Base-by-base conservation (phyloP, 176 grass and related monocot genomes). In the Eragrostis nindensis region DNA sequence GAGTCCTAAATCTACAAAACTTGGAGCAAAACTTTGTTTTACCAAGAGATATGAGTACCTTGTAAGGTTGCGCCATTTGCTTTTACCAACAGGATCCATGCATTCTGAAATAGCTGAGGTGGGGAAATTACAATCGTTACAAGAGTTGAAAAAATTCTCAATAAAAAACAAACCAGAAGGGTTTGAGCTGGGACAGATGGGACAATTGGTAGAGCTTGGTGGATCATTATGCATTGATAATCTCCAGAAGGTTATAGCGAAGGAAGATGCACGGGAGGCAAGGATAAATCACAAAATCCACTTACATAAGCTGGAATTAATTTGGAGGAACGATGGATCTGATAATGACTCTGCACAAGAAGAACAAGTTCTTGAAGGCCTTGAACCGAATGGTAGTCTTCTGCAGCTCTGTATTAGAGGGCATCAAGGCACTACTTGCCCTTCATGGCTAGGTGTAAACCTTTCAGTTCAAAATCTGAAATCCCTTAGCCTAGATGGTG, bases 281-380 rank as follows among this genome's bases (percentile, higher is more conserved):
- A 77, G 77, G 17, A 7, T 77, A 3, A 0, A 19, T 0, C 0
- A 39, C 6, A 84, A 77, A 40, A 3, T 4, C 0, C 19, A 0
- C 15, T 14, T 82, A 8, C 13, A 1, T 0, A 3, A 62, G 0
- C 13, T 82, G 12, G 1, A 5, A 82, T 3, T 83, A 44, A 0
- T 0, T 2, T 83, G 81, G 81, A 6, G 21, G 18, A 7, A 0
- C 7, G 0, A 0, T 3, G 43, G 21, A 8, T 1, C 11, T 6
- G 45, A 38, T 47, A 15, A 0, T 1, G 0, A 70, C 0, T 6
- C 7, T 5, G 1, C 3, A 0, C 1, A 0, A 25, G 64, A 77
- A 61, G 3, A 0, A 4, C 1, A 15, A 9, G 4, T 67, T n/a
- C 60, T 83, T 75, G 47, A 66, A 14, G n/a, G 0, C 2, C 46